Evolutionary conservation across 2,329 filamentous ascomycete species (phyloP).

Genomic region (Neurospora crassa): DNA sequence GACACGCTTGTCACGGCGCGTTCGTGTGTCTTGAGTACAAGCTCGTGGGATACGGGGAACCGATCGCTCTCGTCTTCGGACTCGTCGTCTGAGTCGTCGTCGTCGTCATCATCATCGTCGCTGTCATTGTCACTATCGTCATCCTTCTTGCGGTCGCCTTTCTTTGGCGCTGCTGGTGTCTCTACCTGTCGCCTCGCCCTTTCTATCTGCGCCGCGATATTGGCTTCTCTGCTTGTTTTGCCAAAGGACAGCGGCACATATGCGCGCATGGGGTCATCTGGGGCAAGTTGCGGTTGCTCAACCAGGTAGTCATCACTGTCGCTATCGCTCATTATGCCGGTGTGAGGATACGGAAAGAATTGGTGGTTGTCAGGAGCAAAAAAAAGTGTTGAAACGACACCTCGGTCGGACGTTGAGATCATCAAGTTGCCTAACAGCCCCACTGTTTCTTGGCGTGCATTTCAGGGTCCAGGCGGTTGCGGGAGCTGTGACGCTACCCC

Average conservation of each 20-base stretch:
- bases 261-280: constrained; percentile 61
- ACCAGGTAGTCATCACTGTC: constrained; percentile 48
- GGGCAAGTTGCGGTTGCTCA: constrained; percentile 42
- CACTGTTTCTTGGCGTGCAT: neutral
- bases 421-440: neutral
- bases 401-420: neutral
- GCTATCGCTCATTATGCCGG: constrained; percentile 42
- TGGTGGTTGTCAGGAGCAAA: neutral
- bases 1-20: constrained; percentile 76
- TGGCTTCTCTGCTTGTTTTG: constrained; percentile 63
- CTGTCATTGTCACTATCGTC: constrained; percentile 35
- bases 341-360: neutral
- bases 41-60: constrained; percentile 85
- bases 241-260: constrained; percentile 81
- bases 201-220: constrained; percentile 74
- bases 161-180: constrained; percentile 24
- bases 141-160: constrained; percentile 17
- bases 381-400: neutral
- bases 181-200: constrained; percentile 56
- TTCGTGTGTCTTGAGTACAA: constrained; percentile 87
- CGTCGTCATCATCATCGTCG: constrained; percentile 34
- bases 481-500: neutral
- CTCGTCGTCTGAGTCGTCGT: constrained; percentile 41
- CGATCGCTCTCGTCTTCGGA: constrained; percentile 68
- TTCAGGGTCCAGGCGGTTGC: neutral